Percentiles rank a stretch among this genome's conserved stretches.
phyloP scores from a whole-genome alignment of 2,329 filamentous ascomycete genomes.

The Sporothrix protearum region DNA sequence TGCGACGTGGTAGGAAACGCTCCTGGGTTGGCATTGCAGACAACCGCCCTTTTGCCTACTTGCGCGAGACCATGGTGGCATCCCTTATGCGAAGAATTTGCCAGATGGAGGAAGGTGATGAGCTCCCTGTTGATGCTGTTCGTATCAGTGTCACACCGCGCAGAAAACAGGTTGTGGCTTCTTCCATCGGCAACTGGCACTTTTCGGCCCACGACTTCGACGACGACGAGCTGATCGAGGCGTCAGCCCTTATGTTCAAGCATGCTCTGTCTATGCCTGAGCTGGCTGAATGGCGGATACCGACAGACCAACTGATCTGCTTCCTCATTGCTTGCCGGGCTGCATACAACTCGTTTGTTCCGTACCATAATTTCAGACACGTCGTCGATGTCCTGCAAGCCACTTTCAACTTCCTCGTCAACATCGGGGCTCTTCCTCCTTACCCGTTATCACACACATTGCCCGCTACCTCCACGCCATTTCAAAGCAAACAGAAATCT shows the following conservation, averaged over 20 bases:
- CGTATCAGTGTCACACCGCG: constrained; percentile 65
- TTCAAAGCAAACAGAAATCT: constrained; percentile 65
- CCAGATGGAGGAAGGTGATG: constrained; percentile 56
- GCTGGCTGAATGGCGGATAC: constrained; percentile 74
- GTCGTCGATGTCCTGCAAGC: constrained; percentile 95
- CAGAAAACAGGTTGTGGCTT: constrained; percentile 62
- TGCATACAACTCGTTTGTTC: constrained; percentile 94
- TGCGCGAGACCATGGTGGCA: constrained; percentile 91
- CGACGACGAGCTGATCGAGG: constrained; percentile 86
- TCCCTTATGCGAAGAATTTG: constrained; percentile 87
- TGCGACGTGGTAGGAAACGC: constrained; percentile 73
- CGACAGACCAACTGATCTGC: constrained; percentile 75
- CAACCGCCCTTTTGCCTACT: constrained; percentile 80
- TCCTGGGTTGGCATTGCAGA: constrained; percentile 90
- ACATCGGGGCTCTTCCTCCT: constrained; percentile 69
- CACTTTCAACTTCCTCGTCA: constrained; percentile 82
- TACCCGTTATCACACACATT: constrained; percentile 47
- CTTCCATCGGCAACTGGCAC: constrained; percentile 72
- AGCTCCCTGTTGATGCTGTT: constrained; percentile 60
- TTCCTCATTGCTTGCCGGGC: constrained; percentile 85
- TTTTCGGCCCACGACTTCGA: constrained; percentile 88
- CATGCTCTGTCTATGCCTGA: constrained; percentile 81
- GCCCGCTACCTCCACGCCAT: constrained; percentile 63
- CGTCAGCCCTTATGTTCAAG: constrained; percentile 81
- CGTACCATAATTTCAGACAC: constrained; percentile 98